Base-by-base conservation (phyloP, 2,329 filamentous ascomycete genomes). In the Myriangium duriaei region DNA sequence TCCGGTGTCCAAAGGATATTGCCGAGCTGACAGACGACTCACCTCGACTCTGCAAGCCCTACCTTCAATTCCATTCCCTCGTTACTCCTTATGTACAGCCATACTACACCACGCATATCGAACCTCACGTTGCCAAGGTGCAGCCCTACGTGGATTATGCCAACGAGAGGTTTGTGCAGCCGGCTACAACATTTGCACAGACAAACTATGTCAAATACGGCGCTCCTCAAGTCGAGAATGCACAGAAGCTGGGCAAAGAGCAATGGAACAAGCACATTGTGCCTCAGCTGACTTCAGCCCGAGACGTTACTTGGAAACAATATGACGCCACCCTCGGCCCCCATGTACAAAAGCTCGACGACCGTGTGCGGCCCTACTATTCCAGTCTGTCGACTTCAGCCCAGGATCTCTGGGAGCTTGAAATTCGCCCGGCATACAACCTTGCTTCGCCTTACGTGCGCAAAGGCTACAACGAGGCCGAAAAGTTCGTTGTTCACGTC, bases 91-190 rank as follows among this genome's bases (percentile, higher is more conserved):
- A 88, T 57, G 53, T 92, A 19, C 69, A 79, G 49, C 88, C 87
- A 2, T 93, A 92, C 61, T 96, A 95, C 59, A 66, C 88, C 48
- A 60, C 73, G 41, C 93, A 95, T 53, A 79, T 83, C 15, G 81
- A 79, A 4, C 83, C 85, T 2, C 91, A 95, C 54, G 74, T 94
- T 44, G 72, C 87, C 26, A 63, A 74, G 34, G 79, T 73, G 24
- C 75, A 73, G 43, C 88, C 88, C 1, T 94, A 96, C 60, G 60
- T 70, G 39, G 61, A 70, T 13, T 56, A 63, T 14, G 60, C 73
- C 46, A 71, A 76, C 47, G 63, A 68, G 34, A 60, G 68, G 30
- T 65, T 92, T 34, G 73, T 91, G 51, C 64, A 69, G 3, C 91
- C 91, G 0, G 69, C 74, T 3, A 71, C 76, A 40, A 66, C 63